These are phyloP conservation scores for Sporisorium scitamineum DNA, from an alignment of 1,284 basidiomycete species.

Conservation along the genomic window DNA sequence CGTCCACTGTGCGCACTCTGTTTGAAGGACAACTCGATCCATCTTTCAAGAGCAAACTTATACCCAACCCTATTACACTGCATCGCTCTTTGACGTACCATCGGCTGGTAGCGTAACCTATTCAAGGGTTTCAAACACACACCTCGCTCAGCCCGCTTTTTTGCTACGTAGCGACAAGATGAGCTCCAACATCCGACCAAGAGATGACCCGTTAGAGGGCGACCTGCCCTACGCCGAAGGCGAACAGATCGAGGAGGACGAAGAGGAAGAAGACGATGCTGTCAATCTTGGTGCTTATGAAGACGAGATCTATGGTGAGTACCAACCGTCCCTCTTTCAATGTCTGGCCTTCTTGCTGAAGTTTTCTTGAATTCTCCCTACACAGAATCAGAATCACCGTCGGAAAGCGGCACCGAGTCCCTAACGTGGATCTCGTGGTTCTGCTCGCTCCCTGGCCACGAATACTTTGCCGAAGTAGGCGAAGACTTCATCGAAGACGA, in stretches of 20 bases:
- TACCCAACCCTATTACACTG: background rate
- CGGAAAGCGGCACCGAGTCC: constrained; percentile 66
- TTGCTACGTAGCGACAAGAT: background rate
- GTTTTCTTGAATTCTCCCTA: background rate
- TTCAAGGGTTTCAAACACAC: too few species aligned
- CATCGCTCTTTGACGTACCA: background rate
- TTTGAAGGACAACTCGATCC: background rate
- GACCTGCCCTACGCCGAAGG: constrained; percentile 28
- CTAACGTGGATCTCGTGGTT: constrained; percentile 99
- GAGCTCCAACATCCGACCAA: constrained; percentile 17
- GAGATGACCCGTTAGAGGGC: constrained; percentile 24
- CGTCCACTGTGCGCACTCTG: background rate
- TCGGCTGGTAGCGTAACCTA: too few species aligned
- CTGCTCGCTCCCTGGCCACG: constrained; percentile 96
- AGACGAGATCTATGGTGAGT: constrained; percentile 53
- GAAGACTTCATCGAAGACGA: constrained; percentile 99
- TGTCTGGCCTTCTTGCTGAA: background rate
- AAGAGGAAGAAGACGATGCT: constrained; percentile 56
- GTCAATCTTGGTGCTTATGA: constrained; percentile 38
- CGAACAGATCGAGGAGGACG: constrained; percentile 52
- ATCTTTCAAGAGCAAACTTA: background rate
- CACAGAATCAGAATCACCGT: constrained; percentile 58
- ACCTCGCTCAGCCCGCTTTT: background rate
- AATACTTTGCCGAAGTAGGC: constrained; percentile 88
- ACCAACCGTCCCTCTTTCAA: background rate